These are phyloP conservation scores for Phylloboletellus chloephorus DNA, from an alignment of 1,284 basidiomycete genomes.

Conservation along the genomic window DNA sequence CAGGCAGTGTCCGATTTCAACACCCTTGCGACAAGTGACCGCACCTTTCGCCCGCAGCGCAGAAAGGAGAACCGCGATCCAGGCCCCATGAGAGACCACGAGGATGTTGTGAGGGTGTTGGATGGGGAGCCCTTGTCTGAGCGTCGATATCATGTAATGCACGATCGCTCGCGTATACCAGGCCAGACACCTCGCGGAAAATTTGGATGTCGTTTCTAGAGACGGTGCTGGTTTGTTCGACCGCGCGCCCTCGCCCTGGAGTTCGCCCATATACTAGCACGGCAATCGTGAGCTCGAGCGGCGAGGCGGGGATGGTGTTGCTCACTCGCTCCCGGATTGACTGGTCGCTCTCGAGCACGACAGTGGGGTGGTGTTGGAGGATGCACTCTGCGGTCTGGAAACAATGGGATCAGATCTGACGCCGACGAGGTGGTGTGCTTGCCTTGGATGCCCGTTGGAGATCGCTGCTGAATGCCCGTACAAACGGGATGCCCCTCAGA, in stretches of 20 bases:
- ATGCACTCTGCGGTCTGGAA: slow-evolving; percentile 61
- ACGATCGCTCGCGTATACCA: slow-evolving; percentile 59
- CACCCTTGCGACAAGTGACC: slow-evolving; percentile 36
- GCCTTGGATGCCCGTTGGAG: slow-evolving; percentile 56
- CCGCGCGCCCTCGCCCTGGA: slow-evolving; percentile 45
- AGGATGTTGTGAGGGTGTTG: slow-evolving; percentile 38
- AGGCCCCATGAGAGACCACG: slow-evolving; percentile 61
- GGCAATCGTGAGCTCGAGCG: slow-evolving; percentile 6
- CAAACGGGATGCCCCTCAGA: slow-evolving; percentile 48
- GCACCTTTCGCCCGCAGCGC: slow-evolving; percentile 40
- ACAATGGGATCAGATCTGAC: background rate
- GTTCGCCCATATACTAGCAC: slow-evolving; percentile 55
- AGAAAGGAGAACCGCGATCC: slow-evolving; percentile 50
- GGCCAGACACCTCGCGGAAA: slow-evolving; percentile 42
- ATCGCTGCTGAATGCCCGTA: slow-evolving; percentile 59
- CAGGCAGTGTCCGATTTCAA: slow-evolving; percentile 41
- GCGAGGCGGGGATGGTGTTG: background rate
- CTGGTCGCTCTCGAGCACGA: slow-evolving; percentile 38
- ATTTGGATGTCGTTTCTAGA: slow-evolving; percentile 37
- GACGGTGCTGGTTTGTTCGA: slow-evolving; percentile 23
- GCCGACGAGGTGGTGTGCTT: slow-evolving; percentile 15
- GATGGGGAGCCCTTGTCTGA: slow-evolving; percentile 10
- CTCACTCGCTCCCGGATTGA: slow-evolving; percentile 62
- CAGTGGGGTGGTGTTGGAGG: slow-evolving; percentile 45
- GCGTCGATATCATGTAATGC: slow-evolving; percentile 31